phyloP scores from a whole-genome alignment of 768 basidiomycete species.

The Auricularia auricula-judae region DNA sequence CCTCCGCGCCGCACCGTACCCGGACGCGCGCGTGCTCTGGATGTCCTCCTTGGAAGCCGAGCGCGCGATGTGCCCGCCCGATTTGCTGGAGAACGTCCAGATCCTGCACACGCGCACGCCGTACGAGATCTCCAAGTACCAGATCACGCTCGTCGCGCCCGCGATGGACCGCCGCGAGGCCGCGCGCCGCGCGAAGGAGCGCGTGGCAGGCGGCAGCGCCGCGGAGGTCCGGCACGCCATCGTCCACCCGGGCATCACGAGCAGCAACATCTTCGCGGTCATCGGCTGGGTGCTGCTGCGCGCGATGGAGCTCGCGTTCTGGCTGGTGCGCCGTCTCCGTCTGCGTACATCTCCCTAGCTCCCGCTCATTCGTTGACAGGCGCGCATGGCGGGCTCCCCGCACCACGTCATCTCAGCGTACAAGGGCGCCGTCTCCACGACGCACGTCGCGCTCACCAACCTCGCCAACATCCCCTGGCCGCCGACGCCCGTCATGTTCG shows the following conservation, averaged over 20 bases:
- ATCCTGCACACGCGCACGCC: conserved; percentile 45
- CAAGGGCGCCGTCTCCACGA: conserved; percentile 57
- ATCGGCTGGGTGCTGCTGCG: conserved; percentile 33
- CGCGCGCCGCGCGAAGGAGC: conserved; percentile 7
- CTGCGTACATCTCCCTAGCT: neutral
- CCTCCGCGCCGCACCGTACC: conserved; percentile 12
- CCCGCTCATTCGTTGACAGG: conserved; percentile 31
- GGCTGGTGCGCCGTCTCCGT: conserved; percentile 38
- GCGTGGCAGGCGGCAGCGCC: conserved; percentile 7
- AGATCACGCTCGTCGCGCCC: conserved; percentile 56
- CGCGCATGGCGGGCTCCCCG: conserved; percentile 53
- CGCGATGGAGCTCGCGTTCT: conserved; percentile 46
- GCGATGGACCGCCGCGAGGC: conserved; percentile 35
- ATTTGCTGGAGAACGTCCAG: conserved; percentile 66
- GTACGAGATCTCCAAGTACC: conserved; percentile 66
- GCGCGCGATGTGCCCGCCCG: conserved; percentile 24
- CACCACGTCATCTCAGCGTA: conserved; percentile 51
- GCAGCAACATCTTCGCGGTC: conserved; percentile 46
- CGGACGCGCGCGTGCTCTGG: conserved; percentile 62
- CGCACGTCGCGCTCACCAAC: conserved; percentile 56
- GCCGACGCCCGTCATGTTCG: conserved; percentile 34
- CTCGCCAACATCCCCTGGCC: conserved; percentile 34
- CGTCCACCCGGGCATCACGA: conserved; percentile 59
- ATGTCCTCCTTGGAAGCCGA: conserved; percentile 58
- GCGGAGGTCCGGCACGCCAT: conserved; percentile 43